These are phyloP conservation scores for Imleria badia DNA, from an alignment of 768 basidiomycete species.

Conservation along the genomic window DNA sequence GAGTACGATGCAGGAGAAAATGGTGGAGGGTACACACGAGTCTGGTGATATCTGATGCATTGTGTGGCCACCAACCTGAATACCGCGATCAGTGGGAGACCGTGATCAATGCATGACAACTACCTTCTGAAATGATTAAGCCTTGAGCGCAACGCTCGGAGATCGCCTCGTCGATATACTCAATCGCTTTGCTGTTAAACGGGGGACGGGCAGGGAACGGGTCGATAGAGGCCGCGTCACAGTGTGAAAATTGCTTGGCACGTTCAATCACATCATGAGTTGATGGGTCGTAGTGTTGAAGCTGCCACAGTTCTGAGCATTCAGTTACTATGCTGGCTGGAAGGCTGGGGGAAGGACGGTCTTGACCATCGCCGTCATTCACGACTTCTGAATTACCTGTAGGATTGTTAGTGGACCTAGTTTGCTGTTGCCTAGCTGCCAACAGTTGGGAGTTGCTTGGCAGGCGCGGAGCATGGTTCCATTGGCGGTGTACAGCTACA, in stretches of 20 bases:
- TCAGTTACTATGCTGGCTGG: not conserved
- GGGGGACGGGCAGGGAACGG: not conserved
- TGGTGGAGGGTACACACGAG: too few relatives aligned
- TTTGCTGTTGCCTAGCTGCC: not conserved
- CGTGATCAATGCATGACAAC: not conserved
- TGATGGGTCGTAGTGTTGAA: not conserved
- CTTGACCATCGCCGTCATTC: not conserved
- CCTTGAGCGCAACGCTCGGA: not conserved
- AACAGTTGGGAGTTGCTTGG: slow-evolving; percentile 1
- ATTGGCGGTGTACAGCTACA: not conserved
- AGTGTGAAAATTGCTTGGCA: too few relatives aligned
- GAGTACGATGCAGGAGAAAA: too few relatives aligned
- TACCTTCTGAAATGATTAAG: not conserved
- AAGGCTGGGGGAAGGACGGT: not conserved
- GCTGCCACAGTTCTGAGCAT: not conserved
- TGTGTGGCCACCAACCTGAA: slow-evolving; percentile 6
- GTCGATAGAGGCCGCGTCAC: not conserved
- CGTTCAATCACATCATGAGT: too few relatives aligned
- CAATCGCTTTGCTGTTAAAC: not conserved
- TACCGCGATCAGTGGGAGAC: too few relatives aligned
- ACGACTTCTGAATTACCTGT: not conserved
- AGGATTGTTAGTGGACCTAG: not conserved
- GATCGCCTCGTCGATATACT: too few relatives aligned
- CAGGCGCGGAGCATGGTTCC: too few relatives aligned
- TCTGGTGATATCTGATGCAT: not conserved